phyloP scores from a whole-genome alignment of 2,329 filamentous ascomycete species.

The Cercospora sp. region DNA sequence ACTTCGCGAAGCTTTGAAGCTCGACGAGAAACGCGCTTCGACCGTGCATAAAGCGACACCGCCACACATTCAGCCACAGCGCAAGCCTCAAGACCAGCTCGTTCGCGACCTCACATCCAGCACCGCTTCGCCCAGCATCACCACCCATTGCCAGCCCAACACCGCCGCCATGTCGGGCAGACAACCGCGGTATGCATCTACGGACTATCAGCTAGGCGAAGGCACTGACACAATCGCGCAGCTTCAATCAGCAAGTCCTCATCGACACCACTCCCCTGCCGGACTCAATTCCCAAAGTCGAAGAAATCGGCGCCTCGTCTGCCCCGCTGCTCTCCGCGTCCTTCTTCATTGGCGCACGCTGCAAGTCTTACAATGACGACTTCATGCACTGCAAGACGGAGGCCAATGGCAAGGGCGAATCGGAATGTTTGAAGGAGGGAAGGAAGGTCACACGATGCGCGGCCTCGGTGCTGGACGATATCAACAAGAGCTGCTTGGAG shows the following conservation, averaged over 20 bases:
- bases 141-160: slow-evolving; percentile 19
- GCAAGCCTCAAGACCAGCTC: not conserved
- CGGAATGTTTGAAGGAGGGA: slow-evolving; percentile 94
- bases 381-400: slow-evolving; percentile 99
- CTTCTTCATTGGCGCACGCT: slow-evolving; percentile 96
- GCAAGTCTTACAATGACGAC: slow-evolving; percentile 95
- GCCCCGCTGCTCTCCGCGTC: slow-evolving; percentile 87
- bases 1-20: slow-evolving; percentile 5
- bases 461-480: slow-evolving; percentile 91
- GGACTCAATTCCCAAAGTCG: slow-evolving; percentile 84
- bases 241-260: slow-evolving; percentile 92
- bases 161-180: slow-evolving; percentile 59
- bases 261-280: slow-evolving; percentile 96
- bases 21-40: slow-evolving; percentile 3
- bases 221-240: slow-evolving; percentile 45
- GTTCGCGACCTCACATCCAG: slow-evolving; percentile 4
- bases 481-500: slow-evolving; percentile 90
- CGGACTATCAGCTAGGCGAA: slow-evolving; percentile 13
- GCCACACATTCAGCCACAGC: not conserved
- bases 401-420: slow-evolving; percentile 83
- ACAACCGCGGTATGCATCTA: slow-evolving; percentile 55
- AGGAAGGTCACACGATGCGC: slow-evolving; percentile 95
- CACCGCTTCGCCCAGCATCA: not conserved
- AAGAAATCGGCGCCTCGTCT: slow-evolving; percentile 89
- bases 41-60: not conserved